Percentiles rank a stretch among this genome's conserved stretches.
Conservation (phyloP, 2,329 filamentous ascomycete species). For the Fusarium proliferatum region DNA sequence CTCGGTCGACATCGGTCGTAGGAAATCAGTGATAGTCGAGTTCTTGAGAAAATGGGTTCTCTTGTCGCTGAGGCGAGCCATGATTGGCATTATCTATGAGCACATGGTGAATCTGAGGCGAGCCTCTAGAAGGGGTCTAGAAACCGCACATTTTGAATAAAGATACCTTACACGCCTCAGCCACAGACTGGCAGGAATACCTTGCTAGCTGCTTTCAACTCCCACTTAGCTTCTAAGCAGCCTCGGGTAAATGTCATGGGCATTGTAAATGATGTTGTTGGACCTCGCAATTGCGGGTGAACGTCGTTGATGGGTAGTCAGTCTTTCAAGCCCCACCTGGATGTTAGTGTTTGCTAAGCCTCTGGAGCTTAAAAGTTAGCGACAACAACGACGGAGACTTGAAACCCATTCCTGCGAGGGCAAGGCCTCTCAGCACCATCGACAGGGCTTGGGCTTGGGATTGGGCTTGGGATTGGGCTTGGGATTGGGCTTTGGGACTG, state of each 20-base stretch:
- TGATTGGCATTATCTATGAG: background rate
- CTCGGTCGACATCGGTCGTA: background rate
- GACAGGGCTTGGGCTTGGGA: background rate
- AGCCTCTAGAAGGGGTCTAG: background rate
- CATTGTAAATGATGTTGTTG: background rate
- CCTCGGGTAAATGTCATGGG: background rate
- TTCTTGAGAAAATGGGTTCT: background rate
- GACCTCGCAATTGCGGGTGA: background rate
- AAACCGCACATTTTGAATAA: background rate
- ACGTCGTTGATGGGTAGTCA: background rate
- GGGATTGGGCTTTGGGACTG: background rate
- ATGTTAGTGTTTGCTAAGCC: constrained; percentile 9
- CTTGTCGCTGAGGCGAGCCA: background rate
- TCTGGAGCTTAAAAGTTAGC: background rate
- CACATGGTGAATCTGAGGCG: background rate
- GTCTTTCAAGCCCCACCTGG: constrained; percentile 15
- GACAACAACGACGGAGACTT: background rate
- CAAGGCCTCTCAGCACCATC: background rate
- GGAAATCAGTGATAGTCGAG: background rate
- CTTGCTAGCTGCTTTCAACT: background rate
- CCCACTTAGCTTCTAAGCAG: background rate
- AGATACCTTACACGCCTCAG: background rate
- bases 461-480: background rate
- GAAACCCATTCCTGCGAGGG: background rate
- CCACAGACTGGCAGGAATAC: background rate